These are phyloP conservation scores for Annulohypoxylon nitens DNA, from an alignment of 495 filamentous ascomycete genomes.

Conservation along the genomic window DNA sequence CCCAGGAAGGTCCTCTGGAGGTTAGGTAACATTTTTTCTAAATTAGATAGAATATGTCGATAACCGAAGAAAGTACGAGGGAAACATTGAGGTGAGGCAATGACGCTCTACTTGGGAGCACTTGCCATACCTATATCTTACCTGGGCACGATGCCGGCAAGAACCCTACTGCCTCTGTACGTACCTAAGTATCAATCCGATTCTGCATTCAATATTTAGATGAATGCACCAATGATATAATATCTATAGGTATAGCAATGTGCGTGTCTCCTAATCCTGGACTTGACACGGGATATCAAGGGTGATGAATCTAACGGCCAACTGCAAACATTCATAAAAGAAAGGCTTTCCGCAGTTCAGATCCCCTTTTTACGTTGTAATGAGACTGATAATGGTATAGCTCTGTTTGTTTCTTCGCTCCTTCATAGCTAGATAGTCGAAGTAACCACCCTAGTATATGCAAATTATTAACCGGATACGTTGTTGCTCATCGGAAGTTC, in stretches of 20 bases:
- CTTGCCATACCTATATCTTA: slow-evolving; percentile 1
- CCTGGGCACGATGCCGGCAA: too few species aligned
- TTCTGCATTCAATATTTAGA: too few species aligned
- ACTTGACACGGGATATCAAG: not conserved
- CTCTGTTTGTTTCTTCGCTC: not conserved
- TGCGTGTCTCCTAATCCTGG: too few species aligned
- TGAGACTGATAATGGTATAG: not conserved
- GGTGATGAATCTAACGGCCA: not conserved
- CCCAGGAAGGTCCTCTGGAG: not conserved
- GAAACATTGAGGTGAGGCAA: not conserved
- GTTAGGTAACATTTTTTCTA: not conserved
- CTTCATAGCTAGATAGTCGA: not conserved
- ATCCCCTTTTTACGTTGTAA: not conserved
- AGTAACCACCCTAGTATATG: too few species aligned
- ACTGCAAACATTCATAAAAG: slow-evolving; percentile 2
- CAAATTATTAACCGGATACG: too few species aligned
- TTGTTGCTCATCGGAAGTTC: too few species aligned
- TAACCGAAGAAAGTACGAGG: slow-evolving; percentile 4
- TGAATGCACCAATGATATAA: too few species aligned
- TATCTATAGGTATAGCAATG: too few species aligned
- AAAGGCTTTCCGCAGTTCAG: not conserved
- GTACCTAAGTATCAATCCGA: too few species aligned
- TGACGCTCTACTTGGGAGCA: not conserved
- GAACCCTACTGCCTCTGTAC: too few species aligned
- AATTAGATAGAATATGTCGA: not conserved